A percentile compares a stretch with the other conserved stretches of the same genome.
Evolutionary conservation across 768 basidiomycete species (phyloP).

Genomic region (Calocybe cyanea): DNA sequence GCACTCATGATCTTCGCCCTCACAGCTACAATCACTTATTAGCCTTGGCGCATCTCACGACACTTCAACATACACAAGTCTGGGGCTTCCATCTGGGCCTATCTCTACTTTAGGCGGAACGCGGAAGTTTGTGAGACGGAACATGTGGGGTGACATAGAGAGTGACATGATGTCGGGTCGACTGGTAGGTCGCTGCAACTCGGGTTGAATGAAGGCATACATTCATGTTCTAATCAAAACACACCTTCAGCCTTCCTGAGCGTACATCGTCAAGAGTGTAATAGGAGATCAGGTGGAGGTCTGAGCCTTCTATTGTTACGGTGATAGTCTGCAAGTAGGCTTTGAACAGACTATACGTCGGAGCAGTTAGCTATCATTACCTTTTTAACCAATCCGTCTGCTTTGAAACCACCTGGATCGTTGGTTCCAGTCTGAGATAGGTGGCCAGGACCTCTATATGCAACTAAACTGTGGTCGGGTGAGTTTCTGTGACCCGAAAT

Average conservation of each 20-base stretch:
- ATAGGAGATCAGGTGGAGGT: constrained; percentile 82
- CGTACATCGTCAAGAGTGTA: constrained; percentile 78
- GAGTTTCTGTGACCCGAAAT: constrained; percentile 34
- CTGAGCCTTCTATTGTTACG: constrained; percentile 71
- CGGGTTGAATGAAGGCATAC: constrained; percentile 4
- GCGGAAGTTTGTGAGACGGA: constrained; percentile 78
- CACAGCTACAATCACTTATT: constrained; percentile 8
- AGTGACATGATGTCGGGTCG: constrained; percentile 70
- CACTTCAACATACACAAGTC: constrained; percentile 52
- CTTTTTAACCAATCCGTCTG: constrained; percentile 80
- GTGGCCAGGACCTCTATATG: constrained; percentile 29
- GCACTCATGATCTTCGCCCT: constrained; percentile 41
- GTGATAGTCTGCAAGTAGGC: constrained; percentile 66
- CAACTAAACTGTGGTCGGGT: constrained; percentile 33
- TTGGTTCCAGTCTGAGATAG: constrained; percentile 25
- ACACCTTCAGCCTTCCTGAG: constrained; percentile 57
- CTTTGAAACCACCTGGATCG: constrained; percentile 62
- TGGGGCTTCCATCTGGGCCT: constrained; percentile 62
- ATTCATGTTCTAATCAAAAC: constrained; percentile 4
- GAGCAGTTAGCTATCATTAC: constrained; percentile 27
- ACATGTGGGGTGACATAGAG: constrained; percentile 71
- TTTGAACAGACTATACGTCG: constrained; percentile 1
- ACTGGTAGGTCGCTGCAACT: constrained; percentile 55
- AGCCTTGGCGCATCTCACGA: background rate
- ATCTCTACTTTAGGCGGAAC: constrained; percentile 78